Conservation (phyloP, 192 early-diverging fungal species). For the Powellomyces hirtus region DNA sequence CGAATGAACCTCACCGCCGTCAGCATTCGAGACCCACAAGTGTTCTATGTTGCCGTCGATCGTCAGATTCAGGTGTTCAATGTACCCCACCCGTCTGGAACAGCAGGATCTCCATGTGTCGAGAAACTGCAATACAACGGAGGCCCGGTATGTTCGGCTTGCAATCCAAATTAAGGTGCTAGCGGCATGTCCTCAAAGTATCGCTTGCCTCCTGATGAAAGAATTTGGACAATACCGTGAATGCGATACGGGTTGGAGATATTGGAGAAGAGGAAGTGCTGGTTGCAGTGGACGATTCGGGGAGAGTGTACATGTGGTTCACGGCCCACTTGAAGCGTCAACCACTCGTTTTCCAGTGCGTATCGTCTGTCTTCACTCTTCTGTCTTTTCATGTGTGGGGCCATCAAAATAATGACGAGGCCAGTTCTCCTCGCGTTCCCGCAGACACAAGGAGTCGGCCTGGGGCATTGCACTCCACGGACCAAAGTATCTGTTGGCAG, state of each 20-base stretch:
- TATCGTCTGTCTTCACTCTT: too few species aligned
- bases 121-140: background rate
- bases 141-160: background rate
- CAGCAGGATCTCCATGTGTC: background rate
- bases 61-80: constrained; percentile 7
- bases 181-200: background rate
- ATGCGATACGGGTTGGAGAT: constrained; percentile 22
- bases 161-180: background rate
- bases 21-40: background rate
- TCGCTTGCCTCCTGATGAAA: too few species aligned
- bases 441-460: constrained; percentile 20
- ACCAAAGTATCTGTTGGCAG: constrained; percentile 19
- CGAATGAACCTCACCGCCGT: constrained; percentile 13
- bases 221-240: constrained; percentile 10
- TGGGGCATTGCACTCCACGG: constrained; percentile 30
- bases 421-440: too few species aligned
- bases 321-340: constrained; percentile 8
- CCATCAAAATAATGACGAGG: too few species aligned
- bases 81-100: constrained; percentile 1
- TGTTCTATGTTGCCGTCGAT: constrained; percentile 23
- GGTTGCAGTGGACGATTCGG: constrained; percentile 17
- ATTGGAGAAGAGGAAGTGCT: constrained; percentile 26
- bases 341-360: constrained; percentile 15
- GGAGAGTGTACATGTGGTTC: constrained; percentile 16
- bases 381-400: too few species aligned